phyloP scores from a whole-genome alignment of 2,329 filamentous ascomycete species.

The Davidsoniella australis region DNA sequence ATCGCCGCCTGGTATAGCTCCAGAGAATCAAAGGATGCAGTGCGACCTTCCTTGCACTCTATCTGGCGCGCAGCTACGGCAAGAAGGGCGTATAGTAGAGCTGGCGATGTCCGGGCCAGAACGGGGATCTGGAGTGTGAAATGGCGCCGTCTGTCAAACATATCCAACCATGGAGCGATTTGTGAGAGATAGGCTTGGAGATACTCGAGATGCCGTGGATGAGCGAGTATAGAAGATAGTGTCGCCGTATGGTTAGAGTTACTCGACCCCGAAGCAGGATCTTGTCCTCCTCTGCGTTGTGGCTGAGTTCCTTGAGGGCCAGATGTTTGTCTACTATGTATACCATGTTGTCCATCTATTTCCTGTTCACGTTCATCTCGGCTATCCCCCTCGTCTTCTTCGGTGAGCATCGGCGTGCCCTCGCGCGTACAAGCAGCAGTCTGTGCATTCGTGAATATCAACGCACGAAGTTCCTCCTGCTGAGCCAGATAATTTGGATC shows the following conservation, averaged over 20 bases:
- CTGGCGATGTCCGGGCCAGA: constrained; percentile 28
- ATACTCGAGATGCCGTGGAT: constrained; percentile 19
- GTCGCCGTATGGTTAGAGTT: no score
- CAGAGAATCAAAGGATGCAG: constrained; percentile 32
- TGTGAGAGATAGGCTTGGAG: constrained; percentile 34
- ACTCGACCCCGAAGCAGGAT: no score
- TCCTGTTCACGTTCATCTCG: constrained; percentile 11
- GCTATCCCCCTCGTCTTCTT: constrained; percentile 19
- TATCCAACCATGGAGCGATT: constrained; percentile 39
- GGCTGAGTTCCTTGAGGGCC: no score
- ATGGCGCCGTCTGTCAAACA: constrained; percentile 35
- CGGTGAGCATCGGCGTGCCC: constrained; percentile 19
- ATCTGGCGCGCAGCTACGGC: constrained; percentile 37
- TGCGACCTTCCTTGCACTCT: constrained; percentile 30
- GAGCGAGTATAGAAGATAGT: no score
- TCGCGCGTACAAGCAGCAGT: constrained; percentile 26
- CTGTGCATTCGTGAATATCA: constrained; percentile 29
- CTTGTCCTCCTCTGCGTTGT: no score
- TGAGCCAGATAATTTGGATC: constrained; percentile 28
- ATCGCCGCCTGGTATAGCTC: constrained; percentile 39
- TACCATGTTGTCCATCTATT: background rate
- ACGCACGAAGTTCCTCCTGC: constrained; percentile 27
- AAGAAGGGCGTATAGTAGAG: constrained; percentile 33
- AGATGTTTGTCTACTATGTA: background rate
- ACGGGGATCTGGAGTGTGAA: constrained; percentile 36